phyloP scores from a whole-genome alignment of 257 asterid genomes.

The Thymus quinquecostatus region DNA sequence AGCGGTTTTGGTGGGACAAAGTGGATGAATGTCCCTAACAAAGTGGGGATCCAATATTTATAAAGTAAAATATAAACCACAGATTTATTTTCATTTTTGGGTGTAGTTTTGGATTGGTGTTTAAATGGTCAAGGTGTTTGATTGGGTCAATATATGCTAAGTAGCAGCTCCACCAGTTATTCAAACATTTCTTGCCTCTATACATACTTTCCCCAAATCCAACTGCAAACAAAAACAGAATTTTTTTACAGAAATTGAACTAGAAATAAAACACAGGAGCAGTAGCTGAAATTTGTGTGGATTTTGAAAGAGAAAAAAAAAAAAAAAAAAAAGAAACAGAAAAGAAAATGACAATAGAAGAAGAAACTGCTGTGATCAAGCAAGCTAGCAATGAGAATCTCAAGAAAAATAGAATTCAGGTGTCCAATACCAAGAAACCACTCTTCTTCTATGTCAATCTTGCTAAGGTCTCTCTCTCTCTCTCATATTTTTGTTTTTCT shows the following conservation, averaged over 20 bases:
- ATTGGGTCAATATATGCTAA: slow-evolving; percentile 37
- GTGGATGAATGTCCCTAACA: slow-evolving; percentile 20
- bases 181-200: slow-evolving; percentile 24
- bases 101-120: background rate
- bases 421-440: slow-evolving; percentile 49
- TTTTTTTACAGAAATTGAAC: background rate
- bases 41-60: slow-evolving; percentile 27
- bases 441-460: slow-evolving; percentile 55
- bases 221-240: background rate
- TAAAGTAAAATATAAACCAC: slow-evolving; percentile 10
- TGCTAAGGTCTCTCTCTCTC: slow-evolving; percentile 39
- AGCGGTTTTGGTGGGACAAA: background rate
- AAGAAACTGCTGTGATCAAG: slow-evolving; percentile 28
- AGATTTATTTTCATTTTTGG: background rate
- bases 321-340: background rate
- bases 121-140: slow-evolving; percentile 17
- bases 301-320: background rate
- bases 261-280: background rate
- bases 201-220: slow-evolving; percentile 25
- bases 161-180: slow-evolving; percentile 34
- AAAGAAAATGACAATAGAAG: slow-evolving; percentile 35
- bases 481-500: background rate
- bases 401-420: slow-evolving; percentile 48
- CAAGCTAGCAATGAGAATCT: slow-evolving; percentile 34
- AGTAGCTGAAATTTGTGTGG: background rate